Base-by-base conservation (phyloP, 352 stramenopile species). In the Phytophthora constricta region DNA sequence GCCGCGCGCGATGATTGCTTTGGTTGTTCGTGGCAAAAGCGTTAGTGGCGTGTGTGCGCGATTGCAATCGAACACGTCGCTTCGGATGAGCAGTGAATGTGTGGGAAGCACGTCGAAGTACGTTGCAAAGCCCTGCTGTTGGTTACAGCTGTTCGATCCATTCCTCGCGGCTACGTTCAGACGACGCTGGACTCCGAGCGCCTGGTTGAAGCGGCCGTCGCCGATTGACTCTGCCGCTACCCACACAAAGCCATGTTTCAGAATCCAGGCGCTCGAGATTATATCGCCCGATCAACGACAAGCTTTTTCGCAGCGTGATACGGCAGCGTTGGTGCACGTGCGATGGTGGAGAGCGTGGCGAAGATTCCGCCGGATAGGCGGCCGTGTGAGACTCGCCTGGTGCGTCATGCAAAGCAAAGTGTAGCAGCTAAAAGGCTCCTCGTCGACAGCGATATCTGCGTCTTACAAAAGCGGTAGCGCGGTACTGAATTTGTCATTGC, bases 51-150 rank as follows among this genome's bases (percentile, higher is more conserved):
- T n/a, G n/a, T n/a, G n/a, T n/a, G 19, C 45, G 41, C 23, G 17
- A 22, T 19, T 61, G 23, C 31, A 37, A 11, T 37, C 7, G 7
- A 37, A 19, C 20, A 66, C 49, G 47, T 14, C 56, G 63, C 41
- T 67, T 71, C 62, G 37, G n/a, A n/a, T n/a, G n/a, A n/a, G n/a
- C n/a, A n/a, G n/a, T 55, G n/a, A 64, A 65, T 54, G 45, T 57
- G 54, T 59, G n/a, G n/a, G n/a, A n/a, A n/a, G n/a, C n/a, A 56
- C n/a, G 46, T 59, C 46, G 58, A 70, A 9, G 20, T 27, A n/a
- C n/a, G n/a, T n/a, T n/a, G 23, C 45, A 60, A 60, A 33, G 31
- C 19, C 26, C 31, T 37, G 31, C 31, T 37, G 37, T 26, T 57
- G 42, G 60, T 68, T 68, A 62, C 60, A 62, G n/a, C n/a, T n/a